Evolutionary conservation across 2,329 filamentous ascomycete species (phyloP).

Genomic region (Neopestalotiopsis sp.): DNA sequence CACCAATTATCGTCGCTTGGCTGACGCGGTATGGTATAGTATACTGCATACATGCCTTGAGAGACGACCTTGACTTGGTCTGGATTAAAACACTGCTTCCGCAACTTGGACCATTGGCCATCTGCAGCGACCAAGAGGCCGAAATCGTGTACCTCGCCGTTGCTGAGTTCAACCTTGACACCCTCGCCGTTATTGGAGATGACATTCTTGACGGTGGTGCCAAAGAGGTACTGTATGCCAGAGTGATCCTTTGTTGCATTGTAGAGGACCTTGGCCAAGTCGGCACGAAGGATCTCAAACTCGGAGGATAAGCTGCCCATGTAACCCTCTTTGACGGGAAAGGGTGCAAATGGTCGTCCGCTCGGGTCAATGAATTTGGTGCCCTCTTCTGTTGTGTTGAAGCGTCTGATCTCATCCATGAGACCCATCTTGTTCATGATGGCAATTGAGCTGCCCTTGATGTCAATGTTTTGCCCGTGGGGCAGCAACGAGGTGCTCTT

Average conservation of each 20-base stretch:
- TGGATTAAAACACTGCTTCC: constrained; percentile 45
- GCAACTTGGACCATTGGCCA: constrained; percentile 56
- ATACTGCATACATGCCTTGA: constrained; percentile 34
- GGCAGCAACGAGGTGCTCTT: constrained; percentile 5
- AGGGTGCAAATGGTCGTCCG: constrained; percentile 1
- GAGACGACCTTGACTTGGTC: constrained; percentile 31
- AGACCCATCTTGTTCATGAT: constrained; percentile 16
- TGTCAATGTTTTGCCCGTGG: constrained; percentile 10
- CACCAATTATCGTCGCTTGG: constrained; percentile 24
- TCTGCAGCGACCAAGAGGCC: constrained; percentile 63
- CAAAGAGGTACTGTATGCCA: constrained; percentile 36
- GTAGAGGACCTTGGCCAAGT: constrained; percentile 52
- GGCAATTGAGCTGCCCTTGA: constrained; percentile 1
- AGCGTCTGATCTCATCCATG: constrained; percentile 4
- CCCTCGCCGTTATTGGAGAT: constrained; percentile 18
- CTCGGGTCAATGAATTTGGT: constrained; percentile 8
- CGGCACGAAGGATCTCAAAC: constrained; percentile 61
- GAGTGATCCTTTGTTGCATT: constrained; percentile 32
- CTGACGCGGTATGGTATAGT: constrained; percentile 41
- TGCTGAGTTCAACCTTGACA: constrained; percentile 40
- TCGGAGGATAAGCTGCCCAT: constrained; percentile 50
- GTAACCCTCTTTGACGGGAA: constrained; percentile 12
- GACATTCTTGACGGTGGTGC: constrained; percentile 31
- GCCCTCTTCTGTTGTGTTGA: constrained; percentile 14
- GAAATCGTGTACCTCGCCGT: constrained; percentile 48